Evolutionary conservation across 1,284 basidiomycete genomes (phyloP).

Genomic region (Rhodotorula sp.): DNA sequence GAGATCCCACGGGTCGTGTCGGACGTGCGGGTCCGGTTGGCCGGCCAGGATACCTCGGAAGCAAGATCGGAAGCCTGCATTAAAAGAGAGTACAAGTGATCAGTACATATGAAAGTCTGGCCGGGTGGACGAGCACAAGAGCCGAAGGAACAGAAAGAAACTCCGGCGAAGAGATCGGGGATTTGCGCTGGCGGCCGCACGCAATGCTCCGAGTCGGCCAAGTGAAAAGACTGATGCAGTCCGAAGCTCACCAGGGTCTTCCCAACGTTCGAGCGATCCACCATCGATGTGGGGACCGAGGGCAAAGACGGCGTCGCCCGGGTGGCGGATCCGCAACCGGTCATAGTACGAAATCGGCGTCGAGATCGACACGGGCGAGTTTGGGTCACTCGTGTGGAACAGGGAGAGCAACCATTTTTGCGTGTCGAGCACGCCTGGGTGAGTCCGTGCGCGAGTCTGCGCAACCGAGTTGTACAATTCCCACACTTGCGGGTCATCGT

Average conservation of each 20-base stretch:
- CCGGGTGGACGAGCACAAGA: no score
- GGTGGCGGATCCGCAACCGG: conserved; percentile 68
- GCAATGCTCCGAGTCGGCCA: conserved; percentile 20
- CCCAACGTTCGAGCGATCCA: conserved; percentile 66
- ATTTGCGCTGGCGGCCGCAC: no score
- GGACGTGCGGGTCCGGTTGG: conserved; percentile 55
- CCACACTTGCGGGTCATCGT: conserved; percentile 67
- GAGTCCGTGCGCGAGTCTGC: conserved; percentile 53
- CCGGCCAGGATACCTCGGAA: conserved; percentile 58
- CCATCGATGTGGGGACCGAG: conserved; percentile 73
- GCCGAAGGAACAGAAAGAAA: not conserved
- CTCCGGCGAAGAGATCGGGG: no score
- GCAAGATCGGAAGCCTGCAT: conserved; percentile 54
- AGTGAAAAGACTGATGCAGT: not conserved
- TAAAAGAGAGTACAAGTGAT: not conserved
- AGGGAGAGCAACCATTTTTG: conserved; percentile 59
- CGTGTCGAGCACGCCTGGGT: conserved; percentile 22
- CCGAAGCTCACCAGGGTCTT: conserved; percentile 54
- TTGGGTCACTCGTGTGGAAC: conserved; percentile 54
- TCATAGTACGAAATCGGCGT: conserved; percentile 73
- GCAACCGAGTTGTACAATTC: conserved; percentile 67
- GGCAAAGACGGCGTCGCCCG: conserved; percentile 68
- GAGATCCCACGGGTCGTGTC: conserved; percentile 59
- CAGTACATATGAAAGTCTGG: not conserved
- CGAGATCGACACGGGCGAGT: conserved; percentile 55